These are phyloP conservation scores for Nothopassalora personata DNA, from an alignment of 2,329 filamentous ascomycete species.

Conservation along the genomic window DNA sequence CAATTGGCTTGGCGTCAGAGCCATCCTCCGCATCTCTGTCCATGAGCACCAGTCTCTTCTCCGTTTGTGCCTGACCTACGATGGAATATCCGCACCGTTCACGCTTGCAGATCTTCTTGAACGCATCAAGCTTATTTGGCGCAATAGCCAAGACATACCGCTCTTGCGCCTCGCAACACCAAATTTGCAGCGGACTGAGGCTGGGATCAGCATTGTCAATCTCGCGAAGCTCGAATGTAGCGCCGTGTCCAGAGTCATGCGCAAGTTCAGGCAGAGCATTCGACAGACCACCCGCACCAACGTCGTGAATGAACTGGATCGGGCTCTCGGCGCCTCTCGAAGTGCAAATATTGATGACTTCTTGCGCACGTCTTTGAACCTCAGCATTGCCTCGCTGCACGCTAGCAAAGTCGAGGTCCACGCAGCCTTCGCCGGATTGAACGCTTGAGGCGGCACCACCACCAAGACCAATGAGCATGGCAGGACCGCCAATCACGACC, in stretches of 20 bases:
- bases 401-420: conserved; percentile 92
- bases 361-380: conserved; percentile 90
- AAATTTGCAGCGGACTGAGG: conserved; percentile 95
- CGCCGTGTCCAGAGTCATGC: conserved; percentile 85
- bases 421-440: conserved; percentile 78
- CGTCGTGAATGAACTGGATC: conserved; percentile 95
- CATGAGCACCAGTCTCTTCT: conserved; percentile 69
- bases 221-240: conserved; percentile 88
- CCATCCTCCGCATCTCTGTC: conserved; percentile 69
- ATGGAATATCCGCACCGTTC: conserved; percentile 91
- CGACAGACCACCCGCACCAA: conserved; percentile 84
- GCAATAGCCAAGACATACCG: conserved; percentile 90
- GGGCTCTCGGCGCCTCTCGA: conserved; percentile 79
- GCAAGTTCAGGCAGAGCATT: conserved; percentile 84
- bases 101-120: conserved; percentile 64
- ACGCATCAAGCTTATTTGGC: conserved; percentile 67
- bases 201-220: conserved; percentile 83
- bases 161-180: conserved; percentile 97
- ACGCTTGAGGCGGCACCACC: conserved; percentile 92
- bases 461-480: conserved; percentile 95
- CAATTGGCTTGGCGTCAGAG: conserved; percentile 67
- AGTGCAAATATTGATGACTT: conserved; percentile 94
- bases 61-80: conserved; percentile 72
- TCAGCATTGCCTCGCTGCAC: conserved; percentile 96
- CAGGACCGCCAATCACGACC: conserved; percentile 88